A percentile compares a stretch with the other conserved stretches of the same genome.
These are phyloP conservation scores for Staphylotrichum longicolle DNA, from an alignment of 495 filamentous ascomycete species.

Conservation along the genomic window DNA sequence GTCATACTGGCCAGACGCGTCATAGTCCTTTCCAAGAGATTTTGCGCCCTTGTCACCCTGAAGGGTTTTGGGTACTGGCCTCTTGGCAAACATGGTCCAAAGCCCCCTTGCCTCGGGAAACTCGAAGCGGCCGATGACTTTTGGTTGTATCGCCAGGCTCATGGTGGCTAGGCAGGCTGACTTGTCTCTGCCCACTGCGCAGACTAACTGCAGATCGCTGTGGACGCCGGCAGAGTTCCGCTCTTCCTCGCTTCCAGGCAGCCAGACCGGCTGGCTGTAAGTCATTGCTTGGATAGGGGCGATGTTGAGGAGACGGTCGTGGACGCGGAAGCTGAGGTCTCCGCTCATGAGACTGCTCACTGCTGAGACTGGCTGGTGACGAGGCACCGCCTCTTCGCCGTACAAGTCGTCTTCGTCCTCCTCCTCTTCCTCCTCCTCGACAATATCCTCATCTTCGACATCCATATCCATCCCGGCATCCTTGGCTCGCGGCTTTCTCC, in stretches of 20 bases:
- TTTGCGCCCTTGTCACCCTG: constrained; percentile 49
- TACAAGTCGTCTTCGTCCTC: constrained; percentile 60
- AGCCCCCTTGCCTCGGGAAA: constrained; percentile 60
- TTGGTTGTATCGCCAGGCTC: constrained; percentile 70
- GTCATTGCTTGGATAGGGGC: constrained; percentile 74
- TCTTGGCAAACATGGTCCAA: constrained; percentile 62
- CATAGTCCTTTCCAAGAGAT: constrained; percentile 51
- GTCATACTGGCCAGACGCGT: constrained; percentile 57
- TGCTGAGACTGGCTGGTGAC: constrained; percentile 30
- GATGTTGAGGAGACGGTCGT: constrained; percentile 73
- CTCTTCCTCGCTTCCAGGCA: constrained; percentile 45
- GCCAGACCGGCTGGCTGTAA: constrained; percentile 52
- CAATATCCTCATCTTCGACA: constrained; percentile 41
- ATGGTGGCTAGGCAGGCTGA: constrained; percentile 71
- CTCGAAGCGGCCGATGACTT: constrained; percentile 58
- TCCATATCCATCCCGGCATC: constrained; percentile 56
- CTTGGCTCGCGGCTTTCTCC: constrained; percentile 44
- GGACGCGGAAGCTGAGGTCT: constrained; percentile 68
- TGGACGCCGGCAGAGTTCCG: constrained; percentile 43
- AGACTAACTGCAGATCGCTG: constrained; percentile 67
- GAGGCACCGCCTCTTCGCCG: constrained; percentile 58
- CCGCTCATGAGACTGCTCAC: constrained; percentile 45
- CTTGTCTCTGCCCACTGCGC: constrained; percentile 64
- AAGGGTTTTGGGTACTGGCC: constrained; percentile 54
- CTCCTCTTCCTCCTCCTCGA: constrained; percentile 50